Percentiles rank a stretch among this genome's conserved stretches.
Evolutionary conservation across 768 basidiomycete genomes (phyloP).

Genomic region (Dioszegia crocea): DNA sequence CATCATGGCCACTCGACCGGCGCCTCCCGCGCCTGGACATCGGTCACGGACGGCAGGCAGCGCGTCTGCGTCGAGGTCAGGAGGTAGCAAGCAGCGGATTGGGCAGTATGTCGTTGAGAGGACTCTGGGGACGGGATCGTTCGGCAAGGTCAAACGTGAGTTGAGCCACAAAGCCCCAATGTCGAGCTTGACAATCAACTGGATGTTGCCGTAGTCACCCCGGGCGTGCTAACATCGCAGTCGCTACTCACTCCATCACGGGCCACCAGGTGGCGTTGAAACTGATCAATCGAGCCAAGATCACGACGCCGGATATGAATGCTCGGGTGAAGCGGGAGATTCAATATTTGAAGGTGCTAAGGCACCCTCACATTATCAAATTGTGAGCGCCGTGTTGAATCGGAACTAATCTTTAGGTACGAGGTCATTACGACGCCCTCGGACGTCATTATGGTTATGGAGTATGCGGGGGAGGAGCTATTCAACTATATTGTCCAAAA

Average conservation of each 20-base stretch:
- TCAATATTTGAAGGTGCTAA: constrained; percentile 88
- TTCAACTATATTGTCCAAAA: constrained; percentile 98
- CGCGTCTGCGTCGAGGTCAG: constrained; percentile 11
- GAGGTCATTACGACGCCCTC: constrained; percentile 80
- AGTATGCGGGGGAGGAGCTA: constrained; percentile 90
- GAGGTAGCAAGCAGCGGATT: constrained; percentile 59
- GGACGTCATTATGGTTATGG: constrained; percentile 97
- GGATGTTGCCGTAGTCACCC: neutral
- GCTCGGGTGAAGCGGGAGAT: constrained; percentile 89
- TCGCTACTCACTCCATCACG: constrained; percentile 89
- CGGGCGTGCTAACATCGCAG: constrained; percentile 53
- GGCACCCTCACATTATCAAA: constrained; percentile 97
- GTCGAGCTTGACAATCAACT: too few relatives aligned
- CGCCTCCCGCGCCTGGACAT: constrained; percentile 35
- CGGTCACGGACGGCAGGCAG: constrained; percentile 1
- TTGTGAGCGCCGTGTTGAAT: constrained; percentile 57
- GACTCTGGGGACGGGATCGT: constrained; percentile 93
- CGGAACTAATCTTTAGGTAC: constrained; percentile 46
- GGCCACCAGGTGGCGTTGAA: constrained; percentile 97
- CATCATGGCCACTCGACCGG: constrained; percentile 45
- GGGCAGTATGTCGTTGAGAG: constrained; percentile 84
- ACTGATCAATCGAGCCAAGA: constrained; percentile 90
- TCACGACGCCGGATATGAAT: constrained; percentile 84
- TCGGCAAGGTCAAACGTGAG: constrained; percentile 98
- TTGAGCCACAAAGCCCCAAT: constrained; percentile 39